Evolutionary conservation across 768 basidiomycete genomes (phyloP), one percentile per base, ranked within the genome.

Genomic region (Boletus sp.): DNA sequence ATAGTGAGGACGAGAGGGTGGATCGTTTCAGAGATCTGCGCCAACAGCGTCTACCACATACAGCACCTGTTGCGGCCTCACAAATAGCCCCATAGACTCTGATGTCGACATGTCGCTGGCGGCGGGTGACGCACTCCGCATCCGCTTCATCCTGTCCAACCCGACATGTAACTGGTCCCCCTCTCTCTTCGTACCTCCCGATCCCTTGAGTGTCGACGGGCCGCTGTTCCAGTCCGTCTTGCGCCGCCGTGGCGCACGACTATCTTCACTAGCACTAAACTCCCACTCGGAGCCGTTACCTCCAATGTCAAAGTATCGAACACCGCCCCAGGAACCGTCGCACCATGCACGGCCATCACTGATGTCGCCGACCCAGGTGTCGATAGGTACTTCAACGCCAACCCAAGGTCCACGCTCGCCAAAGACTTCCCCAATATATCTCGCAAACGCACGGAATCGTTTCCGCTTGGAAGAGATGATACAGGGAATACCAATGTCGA

Each of bases 401-500:
- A 94, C 90, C 93, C 93, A 95, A 0, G 90, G 84, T 1, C 93
- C 93, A 5, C 67, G 62, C 70, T 93, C 90, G 37, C 92, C 93
- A 48, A 83, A 79, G 2, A 95, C 85, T 67, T 92, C 90, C 7
- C 90, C 93, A 50, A 95, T 92, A 68, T 95, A 94, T 5, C 92
- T 77, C 20, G 92, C 93, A 65, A 85, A 88, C 1, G 93, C 93
- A 49, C 89, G 86, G 80, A 94, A 92, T 9, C 91, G 82, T 59
- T 87, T 86, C 37, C 89, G 81, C 68, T 90, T 89, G 41, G 86
- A 88, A 3, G 90, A 83, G 60, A 94, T 89, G 69, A 94, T 92
- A 74, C 93, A 94, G 0, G 93, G 91, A 35, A 94, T 94, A 9
- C 92, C 92, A 29, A 94, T 85, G 36, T 90, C 87, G 36, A 95